These are phyloP conservation scores for Hibiscus syriacus DNA, from an alignment of 345 rosid species.

Conservation along the genomic window DNA sequence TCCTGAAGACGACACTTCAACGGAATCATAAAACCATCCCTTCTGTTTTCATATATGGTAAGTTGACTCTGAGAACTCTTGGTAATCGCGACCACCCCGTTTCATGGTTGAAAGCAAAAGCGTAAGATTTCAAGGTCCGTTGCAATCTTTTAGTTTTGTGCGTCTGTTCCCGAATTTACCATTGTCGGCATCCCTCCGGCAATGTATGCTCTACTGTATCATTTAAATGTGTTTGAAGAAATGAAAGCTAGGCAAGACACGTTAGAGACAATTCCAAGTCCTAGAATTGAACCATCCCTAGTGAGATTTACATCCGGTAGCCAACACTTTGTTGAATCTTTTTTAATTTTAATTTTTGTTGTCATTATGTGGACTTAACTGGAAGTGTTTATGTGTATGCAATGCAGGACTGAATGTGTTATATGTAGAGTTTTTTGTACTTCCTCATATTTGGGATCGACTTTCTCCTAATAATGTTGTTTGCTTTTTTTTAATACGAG, in stretches of 20 bases:
- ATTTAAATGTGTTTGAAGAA: background rate
- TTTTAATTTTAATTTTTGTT: background rate
- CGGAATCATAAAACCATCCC: constrained; percentile 28
- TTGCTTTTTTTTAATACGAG: no score
- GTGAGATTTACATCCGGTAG: background rate
- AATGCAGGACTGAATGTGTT: background rate
- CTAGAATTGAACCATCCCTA: background rate
- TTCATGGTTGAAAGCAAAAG: background rate
- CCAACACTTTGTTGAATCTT: background rate
- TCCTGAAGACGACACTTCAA: constrained; percentile 42
- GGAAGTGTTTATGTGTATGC: background rate
- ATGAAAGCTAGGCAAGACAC: background rate
- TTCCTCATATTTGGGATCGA: no score
- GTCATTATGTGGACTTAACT: background rate
- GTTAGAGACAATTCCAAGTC: background rate
- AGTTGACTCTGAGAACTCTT: background rate
- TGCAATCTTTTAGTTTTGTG: background rate
- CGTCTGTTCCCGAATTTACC: background rate
- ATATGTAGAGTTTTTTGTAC: background rate
- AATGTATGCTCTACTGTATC: background rate
- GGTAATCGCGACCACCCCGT: background rate
- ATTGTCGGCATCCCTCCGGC: background rate
- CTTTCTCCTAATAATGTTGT: no score
- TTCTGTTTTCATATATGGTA: background rate
- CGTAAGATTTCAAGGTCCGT: background rate